Conservation (phyloP, 2,329 filamentous ascomycete genomes). For the Exophiala lecanii-corni region DNA sequence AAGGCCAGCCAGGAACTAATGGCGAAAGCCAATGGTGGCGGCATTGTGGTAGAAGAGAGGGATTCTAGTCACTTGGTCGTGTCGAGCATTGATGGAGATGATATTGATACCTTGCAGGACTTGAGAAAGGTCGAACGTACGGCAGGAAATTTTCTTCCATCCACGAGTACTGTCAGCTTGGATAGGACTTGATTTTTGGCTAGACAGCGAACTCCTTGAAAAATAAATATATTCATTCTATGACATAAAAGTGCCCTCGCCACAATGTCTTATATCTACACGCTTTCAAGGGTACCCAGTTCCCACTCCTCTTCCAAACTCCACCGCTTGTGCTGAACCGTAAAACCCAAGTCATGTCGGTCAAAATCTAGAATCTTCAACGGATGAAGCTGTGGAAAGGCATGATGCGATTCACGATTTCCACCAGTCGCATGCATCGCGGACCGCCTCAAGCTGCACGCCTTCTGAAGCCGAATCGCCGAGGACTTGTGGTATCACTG, state of each 20-base stretch:
- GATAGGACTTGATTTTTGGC: no score
- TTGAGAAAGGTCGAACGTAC: conserved; percentile 16
- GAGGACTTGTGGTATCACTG: not conserved
- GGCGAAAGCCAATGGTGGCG: conserved; percentile 36
- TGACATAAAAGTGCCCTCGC: no score
- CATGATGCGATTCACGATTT: not conserved
- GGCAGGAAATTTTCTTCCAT: conserved; percentile 23
- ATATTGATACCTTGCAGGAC: conserved; percentile 7
- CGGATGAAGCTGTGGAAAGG: no score
- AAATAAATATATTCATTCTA: not conserved
- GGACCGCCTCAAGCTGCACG: no score
- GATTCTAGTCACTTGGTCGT: conserved; percentile 28
- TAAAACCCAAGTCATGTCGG: no score
- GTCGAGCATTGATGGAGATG: conserved; percentile 10
- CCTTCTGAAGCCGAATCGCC: conserved; percentile 1
- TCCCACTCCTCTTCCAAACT: no score
- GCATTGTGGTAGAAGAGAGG: conserved; percentile 39
- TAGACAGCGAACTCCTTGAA: not conserved
- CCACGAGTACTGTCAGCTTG: no score
- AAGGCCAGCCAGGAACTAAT: conserved; percentile 37
- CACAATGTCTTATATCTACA: no score
- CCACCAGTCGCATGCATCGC: no score
- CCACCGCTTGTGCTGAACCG: no score
- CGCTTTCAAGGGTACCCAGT: no score
- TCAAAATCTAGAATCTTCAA: no score